These are phyloP conservation scores for Myochromella boudieri DNA, from an alignment of 768 basidiomycete genomes.

Conservation along the genomic window DNA sequence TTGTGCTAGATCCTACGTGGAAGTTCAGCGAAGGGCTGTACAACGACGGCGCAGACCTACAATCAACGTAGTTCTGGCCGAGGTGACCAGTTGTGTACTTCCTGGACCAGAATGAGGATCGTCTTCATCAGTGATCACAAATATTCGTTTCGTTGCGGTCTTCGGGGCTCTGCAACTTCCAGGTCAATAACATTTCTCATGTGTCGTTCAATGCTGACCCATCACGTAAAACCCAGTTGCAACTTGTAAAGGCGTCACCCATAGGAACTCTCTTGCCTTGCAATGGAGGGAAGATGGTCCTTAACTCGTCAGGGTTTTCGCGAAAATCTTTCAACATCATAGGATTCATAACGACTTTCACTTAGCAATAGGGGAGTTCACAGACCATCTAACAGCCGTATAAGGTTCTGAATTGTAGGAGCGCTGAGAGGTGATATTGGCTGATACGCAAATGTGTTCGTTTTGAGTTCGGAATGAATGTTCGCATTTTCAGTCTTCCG, in stretches of 20 bases:
- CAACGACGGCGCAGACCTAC: conserved; percentile 32
- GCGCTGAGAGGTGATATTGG: conserved; percentile 77
- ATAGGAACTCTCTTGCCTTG: conserved; percentile 65
- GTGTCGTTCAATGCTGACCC: conserved; percentile 49
- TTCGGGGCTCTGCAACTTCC: conserved; percentile 64
- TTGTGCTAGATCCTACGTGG: conserved; percentile 74
- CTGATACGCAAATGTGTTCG: conserved; percentile 71
- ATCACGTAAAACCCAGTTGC: conserved; percentile 87
- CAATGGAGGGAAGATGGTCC: conserved; percentile 63
- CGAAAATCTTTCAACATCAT: conserved; percentile 51
- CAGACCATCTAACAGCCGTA: conserved; percentile 75
- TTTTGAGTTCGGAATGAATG: conserved; percentile 61
- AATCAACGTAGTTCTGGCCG: conserved; percentile 69
- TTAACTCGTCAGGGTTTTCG: conserved; percentile 58
- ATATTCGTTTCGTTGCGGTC: conserved; percentile 89
- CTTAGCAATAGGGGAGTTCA: not conserved
- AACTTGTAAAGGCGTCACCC: conserved; percentile 88
- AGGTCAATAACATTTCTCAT: not conserved
- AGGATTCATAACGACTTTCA: not conserved
- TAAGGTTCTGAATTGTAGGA: conserved; percentile 76
- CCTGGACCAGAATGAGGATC: conserved; percentile 61
- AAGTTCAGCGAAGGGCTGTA: not conserved
- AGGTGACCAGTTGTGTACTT: conserved; percentile 61
- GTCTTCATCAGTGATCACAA: conserved; percentile 91
- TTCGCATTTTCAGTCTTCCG: conserved; percentile 30